These are phyloP conservation scores for Sarocladiaceae sp. DNA, from an alignment of 2,329 filamentous ascomycete species.

Conservation along the genomic window DNA sequence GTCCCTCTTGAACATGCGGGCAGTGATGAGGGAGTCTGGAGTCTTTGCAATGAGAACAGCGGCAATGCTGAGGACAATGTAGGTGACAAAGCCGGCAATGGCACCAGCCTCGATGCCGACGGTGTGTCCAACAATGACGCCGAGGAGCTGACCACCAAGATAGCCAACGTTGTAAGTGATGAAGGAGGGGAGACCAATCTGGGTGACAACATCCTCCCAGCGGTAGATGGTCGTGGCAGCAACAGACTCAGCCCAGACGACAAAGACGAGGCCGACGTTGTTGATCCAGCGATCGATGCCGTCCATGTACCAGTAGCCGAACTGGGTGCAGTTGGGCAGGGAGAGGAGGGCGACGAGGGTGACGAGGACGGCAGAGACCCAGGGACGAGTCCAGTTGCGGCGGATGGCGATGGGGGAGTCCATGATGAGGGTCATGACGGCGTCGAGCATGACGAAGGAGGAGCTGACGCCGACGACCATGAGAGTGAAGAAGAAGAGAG, in stretches of 20 bases:
- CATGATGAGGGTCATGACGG: conserved; percentile 41
- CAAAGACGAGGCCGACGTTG: conserved; percentile 43
- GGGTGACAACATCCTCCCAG: conserved; percentile 35
- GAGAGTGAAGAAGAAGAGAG: conserved; percentile 47
- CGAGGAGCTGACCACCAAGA: conserved; percentile 39
- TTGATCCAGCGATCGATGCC: conserved; percentile 48
- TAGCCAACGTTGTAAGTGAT: conserved; percentile 38
- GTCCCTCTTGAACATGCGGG: background rate
- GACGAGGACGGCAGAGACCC: conserved; percentile 38
- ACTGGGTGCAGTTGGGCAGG: conserved; percentile 47
- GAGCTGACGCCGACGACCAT: conserved; percentile 48
- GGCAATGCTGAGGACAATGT: conserved; percentile 26
- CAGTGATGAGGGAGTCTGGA: conserved; percentile 19
- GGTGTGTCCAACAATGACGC: conserved; percentile 36
- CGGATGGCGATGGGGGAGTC: conserved; percentile 34
- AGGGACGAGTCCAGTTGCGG: conserved; percentile 11
- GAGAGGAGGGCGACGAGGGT: conserved; percentile 41
- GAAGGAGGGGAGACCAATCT: conserved; percentile 28
- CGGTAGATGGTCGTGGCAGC: conserved; percentile 44
- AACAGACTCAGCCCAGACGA: conserved; percentile 43
- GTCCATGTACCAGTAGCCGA: conserved; percentile 45
- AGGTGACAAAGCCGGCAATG: conserved; percentile 39
- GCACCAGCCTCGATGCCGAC: conserved; percentile 31
- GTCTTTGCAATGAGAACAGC: conserved; percentile 29
- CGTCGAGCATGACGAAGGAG: conserved; percentile 46